Conservation (phyloP, 495 filamentous ascomycete species). For the Tuber umbilicatum region DNA sequence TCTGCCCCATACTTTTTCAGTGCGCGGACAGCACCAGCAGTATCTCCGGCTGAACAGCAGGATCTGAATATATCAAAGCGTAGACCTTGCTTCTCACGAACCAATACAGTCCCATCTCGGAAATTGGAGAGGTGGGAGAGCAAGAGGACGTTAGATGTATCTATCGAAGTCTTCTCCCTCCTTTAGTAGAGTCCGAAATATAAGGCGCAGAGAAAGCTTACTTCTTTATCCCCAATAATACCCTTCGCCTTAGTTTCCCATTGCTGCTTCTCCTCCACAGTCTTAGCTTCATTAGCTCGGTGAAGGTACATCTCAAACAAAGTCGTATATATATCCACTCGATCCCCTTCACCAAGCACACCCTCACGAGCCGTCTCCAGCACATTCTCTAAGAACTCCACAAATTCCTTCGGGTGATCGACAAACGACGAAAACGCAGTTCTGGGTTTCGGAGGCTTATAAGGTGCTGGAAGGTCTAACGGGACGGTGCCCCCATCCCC, state of each 20-base stretch:
- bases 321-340: conserved; percentile 83
- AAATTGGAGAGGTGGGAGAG: conserved; percentile 90
- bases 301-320: conserved; percentile 97
- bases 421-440: conserved; percentile 96
- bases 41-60: conserved; percentile 90
- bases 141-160: conserved; percentile 87
- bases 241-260: conserved; percentile 89
- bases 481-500: conserved; percentile 41
- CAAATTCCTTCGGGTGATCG: conserved; percentile 84
- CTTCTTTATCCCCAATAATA: conserved; percentile 67
- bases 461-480: conserved; percentile 41
- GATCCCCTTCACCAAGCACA: conserved; percentile 48
- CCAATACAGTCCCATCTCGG: conserved; percentile 79
- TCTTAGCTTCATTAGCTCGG: conserved; percentile 61
- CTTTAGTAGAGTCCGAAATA: conserved; percentile 28
- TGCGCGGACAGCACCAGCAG: conserved; percentile 78
- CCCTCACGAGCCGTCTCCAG: conserved; percentile 51
- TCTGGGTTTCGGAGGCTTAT: conserved; percentile 69
- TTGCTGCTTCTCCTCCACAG: conserved; percentile 62
- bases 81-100: conserved; percentile 87
- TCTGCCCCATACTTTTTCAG: conserved; percentile 83
- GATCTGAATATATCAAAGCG: conserved; percentile 94
- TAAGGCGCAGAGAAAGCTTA: conserved; percentile 40
- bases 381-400: conserved; percentile 81
- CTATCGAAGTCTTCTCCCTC: conserved; percentile 62